Evolutionary conservation across 176 grass and related monocot species (phyloP).

Genomic region (Olyra latifolia): DNA sequence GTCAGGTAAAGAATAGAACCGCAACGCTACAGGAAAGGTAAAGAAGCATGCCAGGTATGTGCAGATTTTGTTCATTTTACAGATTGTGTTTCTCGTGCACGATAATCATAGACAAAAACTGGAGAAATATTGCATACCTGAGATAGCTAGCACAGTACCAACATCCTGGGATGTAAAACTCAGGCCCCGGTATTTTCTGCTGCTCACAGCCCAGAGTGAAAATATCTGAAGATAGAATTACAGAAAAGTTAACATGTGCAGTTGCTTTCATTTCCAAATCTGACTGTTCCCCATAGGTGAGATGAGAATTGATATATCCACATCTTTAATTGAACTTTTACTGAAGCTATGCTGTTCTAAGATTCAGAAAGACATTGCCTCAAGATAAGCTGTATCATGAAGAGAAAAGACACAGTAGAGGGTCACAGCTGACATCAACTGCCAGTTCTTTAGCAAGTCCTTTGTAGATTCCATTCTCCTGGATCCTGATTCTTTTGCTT

Average conservation of each 20-base stretch:
- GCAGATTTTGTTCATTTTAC: not conserved
- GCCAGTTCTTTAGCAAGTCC: constrained; percentile 56
- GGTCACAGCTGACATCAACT: constrained; percentile 58
- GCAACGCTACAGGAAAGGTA: no score
- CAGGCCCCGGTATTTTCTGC: constrained; percentile 54
- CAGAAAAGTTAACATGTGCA: constrained; percentile 15
- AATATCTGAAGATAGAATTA: constrained; percentile 59
- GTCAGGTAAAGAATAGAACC: not conserved
- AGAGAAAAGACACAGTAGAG: constrained; percentile 64
- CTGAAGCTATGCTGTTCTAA: not conserved
- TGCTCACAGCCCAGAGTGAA: constrained; percentile 75
- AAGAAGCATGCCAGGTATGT: not conserved
- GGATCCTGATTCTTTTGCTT: constrained; percentile 24
- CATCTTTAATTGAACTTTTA: not conserved
- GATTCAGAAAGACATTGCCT: constrained; percentile 37
- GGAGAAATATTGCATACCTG: constrained; percentile 42
- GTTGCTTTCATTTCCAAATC: not conserved
- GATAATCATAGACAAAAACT: constrained; percentile 2
- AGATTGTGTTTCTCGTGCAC: not conserved
- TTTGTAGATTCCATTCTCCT: constrained; percentile 23
- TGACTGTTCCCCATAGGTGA: not conserved
- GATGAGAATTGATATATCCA: not conserved
- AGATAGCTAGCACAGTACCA: constrained; percentile 54
- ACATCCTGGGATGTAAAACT: constrained; percentile 73
- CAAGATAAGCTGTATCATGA: constrained; percentile 64